These are phyloP conservation scores for Glonium stellatum DNA, from an alignment of 495 filamentous ascomycete genomes.

Conservation along the genomic window DNA sequence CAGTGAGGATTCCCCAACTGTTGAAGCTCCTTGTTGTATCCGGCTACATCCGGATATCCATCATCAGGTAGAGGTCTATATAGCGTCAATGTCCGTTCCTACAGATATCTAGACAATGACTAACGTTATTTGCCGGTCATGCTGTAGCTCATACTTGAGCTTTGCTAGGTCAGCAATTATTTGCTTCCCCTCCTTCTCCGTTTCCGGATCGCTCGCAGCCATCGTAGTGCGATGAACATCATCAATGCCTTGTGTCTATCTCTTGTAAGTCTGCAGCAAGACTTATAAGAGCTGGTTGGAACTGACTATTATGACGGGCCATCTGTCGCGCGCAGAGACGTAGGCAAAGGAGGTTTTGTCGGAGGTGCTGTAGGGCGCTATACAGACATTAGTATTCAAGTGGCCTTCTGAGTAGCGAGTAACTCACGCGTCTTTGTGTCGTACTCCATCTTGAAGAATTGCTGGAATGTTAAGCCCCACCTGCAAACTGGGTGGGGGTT, in stretches of 20 bases:
- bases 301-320: slow-evolving; percentile 86
- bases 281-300: slow-evolving; percentile 3
- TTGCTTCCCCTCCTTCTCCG: slow-evolving; percentile 71
- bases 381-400: neutral
- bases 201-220: slow-evolving; percentile 52
- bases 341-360: slow-evolving; percentile 85
- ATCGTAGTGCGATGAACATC: slow-evolving; percentile 75
- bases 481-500: neutral
- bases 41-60: slow-evolving; percentile 65
- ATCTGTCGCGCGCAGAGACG: slow-evolving; percentile 71
- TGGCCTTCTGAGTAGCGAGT: neutral
- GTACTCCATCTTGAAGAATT: slow-evolving; percentile 38
- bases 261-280: slow-evolving; percentile 12
- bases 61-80: slow-evolving; percentile 74
- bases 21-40: slow-evolving; percentile 81
- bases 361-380: slow-evolving; percentile 70
- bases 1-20: slow-evolving; percentile 67
- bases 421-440: slow-evolving; percentile 41
- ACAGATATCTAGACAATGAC: slow-evolving; percentile 26
- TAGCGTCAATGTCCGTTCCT: neutral
- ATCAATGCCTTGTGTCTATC: slow-evolving; percentile 87
- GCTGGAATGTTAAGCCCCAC: neutral
- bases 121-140: slow-evolving; percentile 75
- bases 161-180: slow-evolving; percentile 73
- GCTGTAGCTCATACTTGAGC: slow-evolving; percentile 93